These are phyloP conservation scores for Lactarius psammicola DNA, from an alignment of 768 basidiomycete genomes.

Conservation along the genomic window DNA sequence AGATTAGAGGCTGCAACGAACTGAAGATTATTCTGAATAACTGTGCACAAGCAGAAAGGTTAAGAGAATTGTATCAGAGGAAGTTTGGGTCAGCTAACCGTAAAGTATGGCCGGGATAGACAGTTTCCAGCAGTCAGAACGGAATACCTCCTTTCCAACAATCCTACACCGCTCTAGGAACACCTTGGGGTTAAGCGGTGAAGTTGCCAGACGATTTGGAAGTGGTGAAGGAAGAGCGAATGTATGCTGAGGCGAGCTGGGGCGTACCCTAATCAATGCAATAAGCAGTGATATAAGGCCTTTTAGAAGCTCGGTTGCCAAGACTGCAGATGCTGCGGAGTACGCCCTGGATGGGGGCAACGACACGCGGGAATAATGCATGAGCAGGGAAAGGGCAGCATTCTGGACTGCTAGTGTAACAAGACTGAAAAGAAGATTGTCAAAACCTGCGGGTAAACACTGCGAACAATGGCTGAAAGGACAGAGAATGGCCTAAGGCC, in stretches of 20 bases:
- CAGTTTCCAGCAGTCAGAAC: constrained; percentile 93
- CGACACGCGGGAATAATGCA: constrained; percentile 93
- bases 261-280: constrained; percentile 67
- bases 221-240: constrained; percentile 26
- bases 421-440: constrained; percentile 46
- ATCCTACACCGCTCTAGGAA: constrained; percentile 50
- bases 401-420: constrained; percentile 91
- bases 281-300: constrained; percentile 83
- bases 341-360: constrained; percentile 73
- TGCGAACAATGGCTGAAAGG: neutral
- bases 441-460: neutral
- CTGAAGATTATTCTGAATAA: constrained; percentile 94
- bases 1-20: constrained; percentile 93
- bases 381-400: constrained; percentile 84
- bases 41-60: constrained; percentile 37
- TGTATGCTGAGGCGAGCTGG: constrained; percentile 35
- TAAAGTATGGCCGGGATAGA: constrained; percentile 97
- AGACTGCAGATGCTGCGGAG: constrained; percentile 91
- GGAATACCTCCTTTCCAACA: constrained; percentile 71
- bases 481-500: neutral
- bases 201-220: constrained; percentile 34
- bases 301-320: constrained; percentile 93
- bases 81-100: constrained; percentile 40
- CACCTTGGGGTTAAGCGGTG: constrained; percentile 38
- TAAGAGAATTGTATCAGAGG: constrained; percentile 10